Evolutionary conservation across 768 basidiomycete species (phyloP).

Genomic region (Glaciozyma martinii): DNA sequence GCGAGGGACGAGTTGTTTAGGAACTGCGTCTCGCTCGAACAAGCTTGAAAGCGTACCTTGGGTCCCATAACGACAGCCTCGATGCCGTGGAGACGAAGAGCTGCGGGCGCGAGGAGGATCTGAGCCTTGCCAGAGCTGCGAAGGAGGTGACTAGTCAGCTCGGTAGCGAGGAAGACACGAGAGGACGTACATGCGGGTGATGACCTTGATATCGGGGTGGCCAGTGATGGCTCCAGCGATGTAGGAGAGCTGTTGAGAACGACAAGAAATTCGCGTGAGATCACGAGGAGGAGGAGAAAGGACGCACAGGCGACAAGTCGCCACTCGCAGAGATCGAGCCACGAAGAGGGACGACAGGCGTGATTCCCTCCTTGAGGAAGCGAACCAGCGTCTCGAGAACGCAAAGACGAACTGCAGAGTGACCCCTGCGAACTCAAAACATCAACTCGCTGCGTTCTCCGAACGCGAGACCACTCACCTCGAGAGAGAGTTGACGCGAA

Average conservation of each 20-base stretch:
- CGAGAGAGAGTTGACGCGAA: slow-evolving; percentile 81
- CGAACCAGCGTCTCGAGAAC: slow-evolving; percentile 69
- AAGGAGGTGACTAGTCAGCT: too few relatives aligned
- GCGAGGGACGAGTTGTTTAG: slow-evolving; percentile 9
- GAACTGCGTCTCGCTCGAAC: too few relatives aligned
- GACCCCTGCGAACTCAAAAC: slow-evolving; percentile 47
- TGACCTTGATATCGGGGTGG: slow-evolving; percentile 65
- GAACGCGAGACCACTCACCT: slow-evolving; percentile 32
- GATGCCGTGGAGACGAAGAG: slow-evolving; percentile 46
- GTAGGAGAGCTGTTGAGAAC: slow-evolving; percentile 63
- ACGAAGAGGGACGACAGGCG: slow-evolving; percentile 62
- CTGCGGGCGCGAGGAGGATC: slow-evolving; percentile 37
- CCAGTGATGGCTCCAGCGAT: slow-evolving; percentile 72
- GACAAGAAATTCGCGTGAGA: slow-evolving; percentile 45
- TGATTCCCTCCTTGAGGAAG: slow-evolving; percentile 62
- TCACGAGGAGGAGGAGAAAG: neutral
- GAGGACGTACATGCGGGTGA: slow-evolving; percentile 19
- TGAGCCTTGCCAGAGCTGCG: slow-evolving; percentile 9
- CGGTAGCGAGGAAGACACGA: neutral
- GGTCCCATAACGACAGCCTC: slow-evolving; percentile 51
- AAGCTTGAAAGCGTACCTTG: slow-evolving; percentile 41
- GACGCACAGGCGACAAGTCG: slow-evolving; percentile 28
- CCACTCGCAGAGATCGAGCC: slow-evolving; percentile 77
- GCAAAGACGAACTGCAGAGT: slow-evolving; percentile 74
- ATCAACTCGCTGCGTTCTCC: neutral